Evolutionary conservation across 2,329 filamentous ascomycete genomes (phyloP), one percentile per base, ranked within the genome.

Genomic region (Monosporascus sp.): DNA sequence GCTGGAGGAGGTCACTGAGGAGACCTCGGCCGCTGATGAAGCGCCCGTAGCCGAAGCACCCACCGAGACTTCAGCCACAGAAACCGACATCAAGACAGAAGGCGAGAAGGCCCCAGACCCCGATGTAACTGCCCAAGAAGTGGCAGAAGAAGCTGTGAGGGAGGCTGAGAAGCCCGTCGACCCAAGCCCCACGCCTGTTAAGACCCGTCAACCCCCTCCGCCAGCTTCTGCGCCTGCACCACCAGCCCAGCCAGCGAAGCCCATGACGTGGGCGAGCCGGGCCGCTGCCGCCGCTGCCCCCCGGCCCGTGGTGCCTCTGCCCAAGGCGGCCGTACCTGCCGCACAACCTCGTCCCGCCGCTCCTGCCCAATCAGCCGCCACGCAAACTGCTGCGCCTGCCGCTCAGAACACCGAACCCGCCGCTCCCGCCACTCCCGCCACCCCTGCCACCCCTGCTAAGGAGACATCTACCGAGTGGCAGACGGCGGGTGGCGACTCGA

Each of bases 401-500:
- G 55, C 69, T 47, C 63, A 65, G 53, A 37, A 54, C 31, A 44
- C 63, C n/a, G 70, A 75, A 68, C 66, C 64, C 41, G 35, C 58
- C n/a, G 50, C 55, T 7, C 64, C 75, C 28, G 53, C 56, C 4
- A 53, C 68, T n/a, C 55, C 64, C n/a, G 31, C 61, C 28, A 48
- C 67, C 71, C 64, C 62, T 59, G 28, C 28, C 9, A 35, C 68
- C n/a, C 56, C 64, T 18, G 31, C 61, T 26, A 85, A 79, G 78
- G 82, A 88, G 57, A 68, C 75, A 41, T 76, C 77, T 55, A 74
- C 79, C 55, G 90, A 89, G 66, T 99, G 94, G 94, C 93, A 96
- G 72, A 93, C 89, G 48, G 93, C 89, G 52, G 87, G 87, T 54
- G 82, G 85, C 52, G 88, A 96, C 72, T 87, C 87, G 63, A 94